Conservation (phyloP, 148 eudicot species). For the Camellia japonica region DNA sequence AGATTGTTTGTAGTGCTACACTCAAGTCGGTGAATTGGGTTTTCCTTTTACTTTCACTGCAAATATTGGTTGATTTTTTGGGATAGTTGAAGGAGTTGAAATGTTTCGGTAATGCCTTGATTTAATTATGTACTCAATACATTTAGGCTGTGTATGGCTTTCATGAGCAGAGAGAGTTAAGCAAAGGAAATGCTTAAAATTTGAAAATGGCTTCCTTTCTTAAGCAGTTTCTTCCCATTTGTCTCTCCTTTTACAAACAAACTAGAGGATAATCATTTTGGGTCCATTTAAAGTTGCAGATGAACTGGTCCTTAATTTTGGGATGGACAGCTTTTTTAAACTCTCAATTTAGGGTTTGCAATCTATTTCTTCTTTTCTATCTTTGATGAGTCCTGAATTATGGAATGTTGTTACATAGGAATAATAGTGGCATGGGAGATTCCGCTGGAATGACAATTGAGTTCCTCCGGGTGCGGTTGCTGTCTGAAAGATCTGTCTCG, state of each 20-base stretch:
- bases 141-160: neutral
- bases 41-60: neutral
- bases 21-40: neutral
- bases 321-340: neutral
- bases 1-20: neutral
- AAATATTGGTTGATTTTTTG: neutral
- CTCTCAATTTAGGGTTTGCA: neutral
- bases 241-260: neutral
- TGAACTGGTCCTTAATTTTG: neutral
- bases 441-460: constrained; percentile 64
- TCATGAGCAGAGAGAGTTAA: neutral
- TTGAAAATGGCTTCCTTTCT: neutral
- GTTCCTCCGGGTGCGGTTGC: constrained; percentile 71
- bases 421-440: constrained; percentile 39
- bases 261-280: neutral
- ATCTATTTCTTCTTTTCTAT: neutral
- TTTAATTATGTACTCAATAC: neutral
- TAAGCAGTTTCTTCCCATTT: neutral
- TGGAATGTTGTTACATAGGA: constrained; percentile 30
- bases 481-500: constrained; percentile 73
- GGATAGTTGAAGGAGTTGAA: neutral
- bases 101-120: neutral
- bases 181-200: neutral
- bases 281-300: neutral
- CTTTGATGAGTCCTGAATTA: neutral